Evolutionary conservation across 305 asterid genomes (phyloP), one percentile per base, ranked within the genome.

Genomic region (Lippia alba): DNA sequence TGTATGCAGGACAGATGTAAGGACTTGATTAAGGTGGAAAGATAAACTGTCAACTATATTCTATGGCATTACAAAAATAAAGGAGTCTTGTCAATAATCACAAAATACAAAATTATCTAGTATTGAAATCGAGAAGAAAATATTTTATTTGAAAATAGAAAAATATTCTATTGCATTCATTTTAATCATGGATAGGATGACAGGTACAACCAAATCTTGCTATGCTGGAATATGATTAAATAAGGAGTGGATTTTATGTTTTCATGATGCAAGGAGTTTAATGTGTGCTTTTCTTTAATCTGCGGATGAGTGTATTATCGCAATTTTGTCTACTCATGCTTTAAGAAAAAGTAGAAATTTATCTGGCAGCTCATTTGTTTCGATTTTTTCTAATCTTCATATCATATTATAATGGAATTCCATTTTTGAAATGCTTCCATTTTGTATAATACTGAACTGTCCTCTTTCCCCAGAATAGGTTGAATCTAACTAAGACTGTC

Each of bases 401-500:
- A 24, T 24, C 30, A 24, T 36, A 34, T n/a, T 34, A 5, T 3
- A 58, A 32, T 12, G 39, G 14, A 32, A 57, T 58, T 12, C 34
- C 8, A 6, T 58, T n/a, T 32, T 3, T 56, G 8, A 9, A 57
- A 8, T 58, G 60, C 36, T 16, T 30, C 24, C 64, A 58, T 12
- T 58, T 58, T 58, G 45, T 33, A 6, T 58, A 5, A 19, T 20
- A 58, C 64, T 58, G 30, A 58, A 14, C 44, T 14, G 46, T n/a
- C 46, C 64, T 44, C 49, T 44, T 44, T 44, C 49, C 49, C 14
- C 49, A 44, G 49, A 51, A 89, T 87, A 87, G 97, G 91, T 84
- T 93, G 84, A 93, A 93, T 78, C 72, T 93, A 83, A 85, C 96
- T 56, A 93, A 93, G 90, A 93, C 98, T 51, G 55, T 91, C 73